Conservation (phyloP, 495 filamentous ascomycete species). For the Recurvomyces mirabilis region DNA sequence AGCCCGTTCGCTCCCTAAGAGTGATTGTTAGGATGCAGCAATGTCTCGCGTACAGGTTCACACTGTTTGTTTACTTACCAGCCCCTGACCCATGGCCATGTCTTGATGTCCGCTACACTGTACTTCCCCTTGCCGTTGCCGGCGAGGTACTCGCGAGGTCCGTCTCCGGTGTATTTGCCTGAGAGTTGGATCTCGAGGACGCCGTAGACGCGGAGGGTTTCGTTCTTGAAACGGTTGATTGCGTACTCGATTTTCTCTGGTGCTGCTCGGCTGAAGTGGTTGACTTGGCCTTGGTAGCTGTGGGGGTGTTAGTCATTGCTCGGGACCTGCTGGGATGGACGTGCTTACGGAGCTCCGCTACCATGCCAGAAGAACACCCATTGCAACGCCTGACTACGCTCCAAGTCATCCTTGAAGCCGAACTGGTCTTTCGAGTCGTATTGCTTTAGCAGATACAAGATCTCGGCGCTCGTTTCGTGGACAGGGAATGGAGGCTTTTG, state of each 20-base stretch:
- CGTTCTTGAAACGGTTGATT: slow-evolving; percentile 43
- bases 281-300: slow-evolving; percentile 30
- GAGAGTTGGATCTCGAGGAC: slow-evolving; percentile 44
- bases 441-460: slow-evolving; percentile 41
- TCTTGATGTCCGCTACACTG: slow-evolving; percentile 43
- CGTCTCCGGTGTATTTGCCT: slow-evolving; percentile 33
- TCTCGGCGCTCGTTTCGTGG: slow-evolving; percentile 43
- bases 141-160: slow-evolving; percentile 41
- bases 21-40: too few relatives aligned
- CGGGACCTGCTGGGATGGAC: neutral
- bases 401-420: slow-evolving; percentile 37
- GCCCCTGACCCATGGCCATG: slow-evolving; percentile 45
- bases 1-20: slow-evolving; percentile 27
- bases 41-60: too few relatives aligned
- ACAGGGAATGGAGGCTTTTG: slow-evolving; percentile 40
- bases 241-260: slow-evolving; percentile 40
- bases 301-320: neutral
- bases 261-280: slow-evolving; percentile 31
- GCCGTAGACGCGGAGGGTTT: slow-evolving; percentile 41
- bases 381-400: slow-evolving; percentile 34
- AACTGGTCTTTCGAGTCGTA: slow-evolving; percentile 37
- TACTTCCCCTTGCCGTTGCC: slow-evolving; percentile 46
- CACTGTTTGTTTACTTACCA: too few relatives aligned
- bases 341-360: slow-evolving; percentile 33
- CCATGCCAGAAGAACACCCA: slow-evolving; percentile 44